A percentile compares a stretch with the other conserved stretches of the same genome.
These are phyloP conservation scores for Angomonas ambiguus DNA, from an alignment of 208 protist species.

Conservation along the genomic window DNA sequence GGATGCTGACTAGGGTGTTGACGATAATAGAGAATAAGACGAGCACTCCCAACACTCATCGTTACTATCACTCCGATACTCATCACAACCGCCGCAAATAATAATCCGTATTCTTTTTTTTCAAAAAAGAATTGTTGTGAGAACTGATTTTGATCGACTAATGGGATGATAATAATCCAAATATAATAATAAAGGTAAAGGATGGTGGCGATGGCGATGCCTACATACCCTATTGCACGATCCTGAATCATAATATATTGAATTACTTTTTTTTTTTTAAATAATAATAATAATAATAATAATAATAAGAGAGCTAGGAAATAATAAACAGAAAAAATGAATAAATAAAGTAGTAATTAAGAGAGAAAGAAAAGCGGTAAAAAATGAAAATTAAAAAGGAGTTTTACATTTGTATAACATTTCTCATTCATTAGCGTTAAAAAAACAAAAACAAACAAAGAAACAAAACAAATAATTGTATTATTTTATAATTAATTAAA, in stretches of 20 bases:
- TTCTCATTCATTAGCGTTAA: background rate
- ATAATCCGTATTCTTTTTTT: slow-evolving; percentile 68
- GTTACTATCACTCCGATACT: slow-evolving; percentile 27
- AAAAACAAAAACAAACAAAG: slow-evolving; percentile 14
- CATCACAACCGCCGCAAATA: slow-evolving; percentile 52
- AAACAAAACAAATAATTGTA: background rate
- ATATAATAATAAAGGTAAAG: slow-evolving; percentile 72
- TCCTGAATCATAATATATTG: slow-evolving; percentile 62
- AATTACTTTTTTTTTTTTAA: background rate
- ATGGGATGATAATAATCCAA: slow-evolving; percentile 81
- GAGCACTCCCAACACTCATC: slow-evolving; percentile 47
- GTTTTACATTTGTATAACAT: background rate
- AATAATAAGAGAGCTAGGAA: background rate
- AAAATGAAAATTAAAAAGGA: slow-evolving; percentile 11
- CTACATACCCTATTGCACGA: slow-evolving; percentile 50
- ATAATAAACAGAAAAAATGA: slow-evolving; percentile 1
- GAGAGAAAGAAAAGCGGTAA: too few species aligned
- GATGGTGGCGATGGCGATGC: slow-evolving; percentile 38
- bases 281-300: slow-evolving; percentile 14
- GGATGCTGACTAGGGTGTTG: too few species aligned
- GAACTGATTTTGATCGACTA: slow-evolving; percentile 76
- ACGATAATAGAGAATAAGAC: slow-evolving; percentile 57
- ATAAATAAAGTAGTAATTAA: background rate
- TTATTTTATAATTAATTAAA: too few species aligned
- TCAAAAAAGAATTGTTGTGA: slow-evolving; percentile 64